Evolutionary conservation across 768 basidiomycete species (phyloP).

Genomic region (Lentinula sp.): DNA sequence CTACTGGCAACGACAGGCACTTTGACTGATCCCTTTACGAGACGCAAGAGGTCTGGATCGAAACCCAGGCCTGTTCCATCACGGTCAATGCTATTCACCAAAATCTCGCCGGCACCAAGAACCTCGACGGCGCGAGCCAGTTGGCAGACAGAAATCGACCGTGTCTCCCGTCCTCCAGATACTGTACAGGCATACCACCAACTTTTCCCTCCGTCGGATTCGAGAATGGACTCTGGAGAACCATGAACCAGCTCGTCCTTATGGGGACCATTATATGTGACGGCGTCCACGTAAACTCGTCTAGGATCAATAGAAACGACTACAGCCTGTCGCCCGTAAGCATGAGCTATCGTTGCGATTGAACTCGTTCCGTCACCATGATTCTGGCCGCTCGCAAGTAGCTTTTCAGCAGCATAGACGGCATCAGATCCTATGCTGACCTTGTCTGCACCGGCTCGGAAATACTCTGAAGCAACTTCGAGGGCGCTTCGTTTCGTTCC

Average conservation of each 20-base stretch:
- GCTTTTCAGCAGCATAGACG: conserved; percentile 85
- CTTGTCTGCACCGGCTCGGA: conserved; percentile 97
- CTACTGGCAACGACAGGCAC: conserved; percentile 96
- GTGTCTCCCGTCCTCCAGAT: conserved; percentile 80
- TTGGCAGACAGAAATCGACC: conserved; percentile 83
- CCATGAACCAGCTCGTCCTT: conserved; percentile 54
- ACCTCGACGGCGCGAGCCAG: conserved; percentile 87
- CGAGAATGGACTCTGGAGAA: conserved; percentile 29
- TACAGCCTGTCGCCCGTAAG: conserved; percentile 94
- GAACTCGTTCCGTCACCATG: conserved; percentile 69
- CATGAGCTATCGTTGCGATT: conserved; percentile 86
- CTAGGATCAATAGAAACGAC: conserved; percentile 96
- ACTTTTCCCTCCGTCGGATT: conserved; percentile 60
- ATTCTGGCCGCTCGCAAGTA: conserved; percentile 42
- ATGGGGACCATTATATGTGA: conserved; percentile 65
- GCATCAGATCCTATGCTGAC: conserved; percentile 97
- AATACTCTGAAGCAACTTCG: conserved; percentile 94
- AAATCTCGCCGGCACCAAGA: conserved; percentile 91
- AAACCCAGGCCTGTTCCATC: conserved; percentile 93
- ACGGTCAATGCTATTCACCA: conserved; percentile 94
- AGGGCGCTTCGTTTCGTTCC: conserved; percentile 81
- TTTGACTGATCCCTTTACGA: conserved; percentile 69
- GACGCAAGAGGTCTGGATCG: conserved; percentile 73
- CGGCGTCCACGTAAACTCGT: conserved; percentile 68
- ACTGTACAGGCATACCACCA: conserved; percentile 99